Percentiles rank a stretch among this genome's conserved stretches.
Evolutionary conservation across 2,329 filamentous ascomycete species (phyloP).

Genomic region (Stromatinia cepivora): DNA sequence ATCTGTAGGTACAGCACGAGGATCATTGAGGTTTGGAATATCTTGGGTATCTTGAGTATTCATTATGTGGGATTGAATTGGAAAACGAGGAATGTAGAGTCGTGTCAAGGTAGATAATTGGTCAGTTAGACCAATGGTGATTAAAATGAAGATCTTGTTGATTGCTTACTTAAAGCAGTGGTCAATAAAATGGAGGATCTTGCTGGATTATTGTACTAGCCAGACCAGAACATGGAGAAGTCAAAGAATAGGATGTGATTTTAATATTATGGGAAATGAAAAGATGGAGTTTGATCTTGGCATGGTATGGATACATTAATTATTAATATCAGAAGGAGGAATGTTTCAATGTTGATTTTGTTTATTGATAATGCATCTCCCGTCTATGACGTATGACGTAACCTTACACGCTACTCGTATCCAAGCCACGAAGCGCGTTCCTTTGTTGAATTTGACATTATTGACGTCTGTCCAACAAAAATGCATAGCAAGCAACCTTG

Average conservation of each 20-base stretch:
- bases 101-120: background rate
- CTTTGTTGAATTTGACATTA: background rate
- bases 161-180: background rate
- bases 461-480: background rate
- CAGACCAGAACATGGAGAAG: background rate
- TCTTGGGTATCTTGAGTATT: background rate
- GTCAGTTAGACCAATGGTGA: background rate
- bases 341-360: conserved; percentile 2
- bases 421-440: background rate
- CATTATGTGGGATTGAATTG: background rate
- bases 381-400: conserved; percentile 9
- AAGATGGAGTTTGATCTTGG: background rate
- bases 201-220: background rate
- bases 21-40: conserved; percentile 14
- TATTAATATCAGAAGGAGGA: background rate
- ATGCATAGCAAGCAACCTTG: too few relatives aligned
- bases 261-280: background rate
- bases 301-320: background rate
- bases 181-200: background rate
- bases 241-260: background rate
- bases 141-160: background rate
- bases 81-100: background rate
- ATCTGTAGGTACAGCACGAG: conserved; percentile 16
- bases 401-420: background rate
- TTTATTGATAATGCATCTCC: background rate